Evolutionary conservation across 257 asterid species (phyloP), one percentile per base, ranked within the genome.

Genomic region (Linaria vulgaris): DNA sequence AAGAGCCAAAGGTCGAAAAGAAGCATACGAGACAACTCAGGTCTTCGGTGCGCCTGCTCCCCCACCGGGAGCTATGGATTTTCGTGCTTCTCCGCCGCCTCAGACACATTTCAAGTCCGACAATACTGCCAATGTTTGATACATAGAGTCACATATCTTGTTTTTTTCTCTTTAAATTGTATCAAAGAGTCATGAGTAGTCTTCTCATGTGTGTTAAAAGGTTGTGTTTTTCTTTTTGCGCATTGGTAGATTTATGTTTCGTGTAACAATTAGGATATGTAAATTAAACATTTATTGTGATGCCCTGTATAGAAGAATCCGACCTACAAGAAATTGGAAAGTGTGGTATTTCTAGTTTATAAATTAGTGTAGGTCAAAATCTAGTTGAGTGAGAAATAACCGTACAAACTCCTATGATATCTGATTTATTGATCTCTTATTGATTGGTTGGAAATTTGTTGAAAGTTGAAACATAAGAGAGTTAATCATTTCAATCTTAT

Each of bases 1-100:
- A 57, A 81, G 88, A 76, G 83, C 88, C 61, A 87, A 75, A 74
- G 97, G 97, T 22, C 64, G 95, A 65, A 82, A 72, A 71, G 95
- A 90, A 63, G 69, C 78, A 2, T 80, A 72, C 67, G 65, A 76
- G 50, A 84, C 73, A 47, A 82, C 91, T 14, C 97, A 90, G 76
- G 86, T 87, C 6, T 81, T 85, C 59, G 87, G 95, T 0, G 76
- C 79, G 19, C 97, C 95, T 0, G 82, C 80, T 7, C 90, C 96
- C 3, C 95, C 97, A 6, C 80, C 82, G 0, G 97, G 85, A 39
- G 43, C 56, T n/a, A 27, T 24, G 16, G 56, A 47, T 67, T 13
- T 64, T 49, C 58, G 23, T 23, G 38, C 69, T 24, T 31, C 74
- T 17, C 21, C 59, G 10, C 74, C 64, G 17, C 80, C 82, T 13